phyloP scores from a whole-genome alignment of 2,329 filamentous ascomycete species.

The Epicoccum sorghinum region DNA sequence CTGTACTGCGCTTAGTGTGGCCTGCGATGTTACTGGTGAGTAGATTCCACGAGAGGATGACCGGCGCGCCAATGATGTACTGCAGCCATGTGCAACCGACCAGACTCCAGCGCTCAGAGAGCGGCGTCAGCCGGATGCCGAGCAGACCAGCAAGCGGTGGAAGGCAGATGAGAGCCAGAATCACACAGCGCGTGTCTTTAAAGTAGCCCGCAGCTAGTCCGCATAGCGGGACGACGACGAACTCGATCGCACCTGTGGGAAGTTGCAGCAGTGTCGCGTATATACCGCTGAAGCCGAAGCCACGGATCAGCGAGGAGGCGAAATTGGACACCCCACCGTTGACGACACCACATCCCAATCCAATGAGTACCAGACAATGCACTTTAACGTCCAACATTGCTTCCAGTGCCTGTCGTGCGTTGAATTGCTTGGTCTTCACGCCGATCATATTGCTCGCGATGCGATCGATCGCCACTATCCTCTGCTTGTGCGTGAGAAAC shows the following conservation, averaged over 20 bases:
- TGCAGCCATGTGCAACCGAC: conserved; percentile 62
- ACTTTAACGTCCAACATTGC: conserved; percentile 49
- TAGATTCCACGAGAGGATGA: conserved; percentile 60
- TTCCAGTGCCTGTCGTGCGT: conserved; percentile 48
- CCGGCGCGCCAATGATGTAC: conserved; percentile 56
- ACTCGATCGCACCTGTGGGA: conserved; percentile 53
- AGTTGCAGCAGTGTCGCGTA: conserved; percentile 52
- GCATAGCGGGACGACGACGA: conserved; percentile 47
- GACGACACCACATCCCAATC: conserved; percentile 53
- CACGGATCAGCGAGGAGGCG: conserved; percentile 53
- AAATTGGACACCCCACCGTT: conserved; percentile 61
- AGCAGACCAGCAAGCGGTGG: conserved; percentile 58
- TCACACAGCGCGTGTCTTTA: conserved; percentile 36
- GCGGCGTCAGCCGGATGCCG: conserved; percentile 56
- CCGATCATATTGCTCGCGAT: conserved; percentile 51
- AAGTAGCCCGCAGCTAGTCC: conserved; percentile 44
- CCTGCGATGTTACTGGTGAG: conserved; percentile 53
- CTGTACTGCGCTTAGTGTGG: conserved; percentile 59
- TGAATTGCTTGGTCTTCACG: conserved; percentile 50
- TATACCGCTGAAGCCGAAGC: conserved; percentile 51
- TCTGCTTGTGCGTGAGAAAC: conserved; percentile 48
- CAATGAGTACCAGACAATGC: conserved; percentile 50
- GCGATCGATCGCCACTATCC: conserved; percentile 49
- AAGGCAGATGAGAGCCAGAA: conserved; percentile 49
- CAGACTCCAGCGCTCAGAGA: conserved; percentile 55